Evolutionary conservation across 176 grass and related monocot species (phyloP).

Genomic region (Oryza brachyantha): DNA sequence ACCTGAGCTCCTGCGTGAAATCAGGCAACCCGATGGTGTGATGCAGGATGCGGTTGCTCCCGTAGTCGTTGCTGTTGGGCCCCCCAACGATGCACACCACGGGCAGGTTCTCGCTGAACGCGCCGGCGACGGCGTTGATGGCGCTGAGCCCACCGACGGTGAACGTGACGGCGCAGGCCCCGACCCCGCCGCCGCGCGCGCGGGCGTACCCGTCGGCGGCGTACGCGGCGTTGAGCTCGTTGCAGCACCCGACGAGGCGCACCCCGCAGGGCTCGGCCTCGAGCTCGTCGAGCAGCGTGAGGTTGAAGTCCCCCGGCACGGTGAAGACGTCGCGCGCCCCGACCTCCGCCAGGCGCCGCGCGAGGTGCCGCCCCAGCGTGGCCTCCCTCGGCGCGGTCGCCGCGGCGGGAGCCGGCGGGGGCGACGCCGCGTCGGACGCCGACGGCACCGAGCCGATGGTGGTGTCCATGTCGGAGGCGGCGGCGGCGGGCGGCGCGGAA

Average conservation of each 20-base stretch:
- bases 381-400: conserved; percentile 21
- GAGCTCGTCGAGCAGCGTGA: conserved; percentile 58
- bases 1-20: conserved; percentile 59
- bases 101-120: conserved; percentile 61
- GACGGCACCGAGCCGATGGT: conserved; percentile 22
- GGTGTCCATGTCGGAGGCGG: conserved; percentile 20
- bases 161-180: conserved; percentile 59
- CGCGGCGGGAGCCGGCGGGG: too few species aligned
- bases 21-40: conserved; percentile 44
- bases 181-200: conserved; percentile 36
- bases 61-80: conserved; percentile 55
- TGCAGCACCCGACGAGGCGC: conserved; percentile 71
- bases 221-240: conserved; percentile 83
- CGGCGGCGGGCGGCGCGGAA: background rate
- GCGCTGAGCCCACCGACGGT: conserved; percentile 63
- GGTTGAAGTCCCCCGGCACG: conserved; percentile 63
- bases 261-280: conserved; percentile 51
- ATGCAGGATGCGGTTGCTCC: conserved; percentile 54
- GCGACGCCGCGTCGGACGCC: background rate
- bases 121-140: conserved; percentile 59
- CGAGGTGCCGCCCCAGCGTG: conserved; percentile 54
- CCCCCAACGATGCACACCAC: conserved; percentile 47
- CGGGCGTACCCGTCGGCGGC: conserved; percentile 60
- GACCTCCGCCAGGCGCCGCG: conserved; percentile 48
- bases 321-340: conserved; percentile 44